A percentile compares a stretch with the other conserved stretches of the same genome.
phyloP scores from a whole-genome alignment of 331 rosid species.

The Quercus lobata region DNA sequence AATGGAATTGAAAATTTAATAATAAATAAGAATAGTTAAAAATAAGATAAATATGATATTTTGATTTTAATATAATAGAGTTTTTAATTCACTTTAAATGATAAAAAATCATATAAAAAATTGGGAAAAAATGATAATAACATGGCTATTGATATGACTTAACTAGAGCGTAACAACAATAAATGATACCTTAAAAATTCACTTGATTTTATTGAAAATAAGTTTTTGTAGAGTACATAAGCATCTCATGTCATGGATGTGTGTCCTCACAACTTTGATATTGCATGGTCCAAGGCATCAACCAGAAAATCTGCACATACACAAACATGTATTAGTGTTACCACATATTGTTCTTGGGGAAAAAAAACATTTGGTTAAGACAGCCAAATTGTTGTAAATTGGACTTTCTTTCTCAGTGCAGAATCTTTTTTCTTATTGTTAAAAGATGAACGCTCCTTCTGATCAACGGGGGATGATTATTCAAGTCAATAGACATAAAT shows the following conservation, averaged over 20 bases:
- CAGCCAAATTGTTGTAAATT: background rate
- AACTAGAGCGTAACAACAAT: too few species aligned
- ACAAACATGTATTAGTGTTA: background rate
- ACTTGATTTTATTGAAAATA: slow-evolving; percentile 1
- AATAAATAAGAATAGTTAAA: too few species aligned
- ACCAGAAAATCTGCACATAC: slow-evolving; percentile 75
- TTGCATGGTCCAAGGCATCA: slow-evolving; percentile 59
- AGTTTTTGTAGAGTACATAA: background rate
- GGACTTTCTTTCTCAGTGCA: background rate
- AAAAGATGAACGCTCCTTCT: background rate
- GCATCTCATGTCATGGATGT: slow-evolving; percentile 7
- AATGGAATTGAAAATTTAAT: too few species aligned
- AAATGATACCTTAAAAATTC: background rate
- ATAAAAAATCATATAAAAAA: too few species aligned
- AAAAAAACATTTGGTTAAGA: background rate
- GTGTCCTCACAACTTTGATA: slow-evolving; percentile 50
- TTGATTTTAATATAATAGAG: too few species aligned
- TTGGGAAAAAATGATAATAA: too few species aligned
- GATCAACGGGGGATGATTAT: background rate
- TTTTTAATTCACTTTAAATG: too few species aligned
- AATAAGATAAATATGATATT: too few species aligned
- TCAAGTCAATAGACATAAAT: background rate
- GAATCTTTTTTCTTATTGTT: background rate
- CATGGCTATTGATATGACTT: too few species aligned
- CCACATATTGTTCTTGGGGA: background rate